Evolutionary conservation across 1,284 basidiomycete genomes (phyloP).

Genomic region (Tilletia horrida): DNA sequence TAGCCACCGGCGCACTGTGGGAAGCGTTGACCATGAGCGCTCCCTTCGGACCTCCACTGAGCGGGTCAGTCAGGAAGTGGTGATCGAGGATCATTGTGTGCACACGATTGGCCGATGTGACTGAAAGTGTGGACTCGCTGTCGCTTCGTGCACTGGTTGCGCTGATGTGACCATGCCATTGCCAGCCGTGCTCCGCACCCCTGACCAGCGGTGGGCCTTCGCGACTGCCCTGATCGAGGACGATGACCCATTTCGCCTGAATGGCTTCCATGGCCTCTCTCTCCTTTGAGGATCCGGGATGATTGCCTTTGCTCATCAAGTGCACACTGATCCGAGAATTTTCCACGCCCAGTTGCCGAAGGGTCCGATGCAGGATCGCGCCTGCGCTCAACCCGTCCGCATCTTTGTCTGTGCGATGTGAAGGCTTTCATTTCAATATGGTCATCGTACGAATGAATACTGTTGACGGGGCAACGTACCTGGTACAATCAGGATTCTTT

Average conservation of each 20-base stretch:
- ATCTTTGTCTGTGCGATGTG: conserved; percentile 41
- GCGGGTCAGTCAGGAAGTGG: conserved; percentile 29
- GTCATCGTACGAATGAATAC: no score
- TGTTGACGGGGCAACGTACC: not conserved
- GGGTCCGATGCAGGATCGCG: conserved; percentile 39
- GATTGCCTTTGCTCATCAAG: conserved; percentile 37
- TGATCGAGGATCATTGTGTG: conserved; percentile 39
- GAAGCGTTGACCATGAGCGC: conserved; percentile 40
- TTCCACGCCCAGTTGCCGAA: conserved; percentile 26
- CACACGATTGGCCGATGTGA: conserved; percentile 2
- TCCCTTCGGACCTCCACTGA: conserved; percentile 29
- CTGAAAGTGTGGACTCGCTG: not conserved
- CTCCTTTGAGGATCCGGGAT: conserved; percentile 27
- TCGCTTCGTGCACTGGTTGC: not conserved
- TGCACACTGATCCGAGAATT: conserved; percentile 30
- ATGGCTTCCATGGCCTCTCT: conserved; percentile 27
- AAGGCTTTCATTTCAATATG: no score
- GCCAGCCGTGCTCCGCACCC: conserved; percentile 37
- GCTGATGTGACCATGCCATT: not conserved
- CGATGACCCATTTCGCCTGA: conserved; percentile 33
- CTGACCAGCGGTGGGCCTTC: conserved; percentile 30
- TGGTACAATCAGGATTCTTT: not conserved
- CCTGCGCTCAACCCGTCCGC: conserved; percentile 40
- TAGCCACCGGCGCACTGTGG: conserved; percentile 34
- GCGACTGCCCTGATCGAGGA: conserved; percentile 44